These are phyloP conservation scores for Trichophyton mentagrophytes DNA, from an alignment of 2,329 filamentous ascomycete species.

Conservation along the genomic window DNA sequence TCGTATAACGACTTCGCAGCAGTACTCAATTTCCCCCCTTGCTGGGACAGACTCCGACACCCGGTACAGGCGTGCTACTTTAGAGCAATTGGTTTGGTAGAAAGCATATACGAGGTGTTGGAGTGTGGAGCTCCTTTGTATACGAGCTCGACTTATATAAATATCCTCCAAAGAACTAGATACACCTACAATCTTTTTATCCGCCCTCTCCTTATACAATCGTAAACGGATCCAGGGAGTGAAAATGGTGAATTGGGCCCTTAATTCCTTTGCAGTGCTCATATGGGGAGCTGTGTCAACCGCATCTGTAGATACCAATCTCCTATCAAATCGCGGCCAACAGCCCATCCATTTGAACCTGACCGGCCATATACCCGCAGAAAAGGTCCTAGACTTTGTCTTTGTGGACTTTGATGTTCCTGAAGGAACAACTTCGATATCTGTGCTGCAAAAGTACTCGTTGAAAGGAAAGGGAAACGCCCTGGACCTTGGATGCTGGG, in stretches of 20 bases:
- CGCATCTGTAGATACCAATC: not conserved
- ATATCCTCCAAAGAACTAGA: too few species aligned
- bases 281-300: not conserved
- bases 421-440: slow-evolving; percentile 14
- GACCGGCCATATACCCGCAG: slow-evolving; percentile 14
- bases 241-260: not conserved
- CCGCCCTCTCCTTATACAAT: too few species aligned
- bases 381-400: slow-evolving; percentile 16
- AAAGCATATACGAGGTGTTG: too few species aligned
- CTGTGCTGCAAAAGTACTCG: slow-evolving; percentile 15
- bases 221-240: too few species aligned
- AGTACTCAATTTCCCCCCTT: too few species aligned
- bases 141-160: too few species aligned
- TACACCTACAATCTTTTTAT: too few species aligned
- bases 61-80: too few species aligned
- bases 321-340: not conserved
- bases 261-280: not conserved
- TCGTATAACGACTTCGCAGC: too few species aligned
- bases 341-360: slow-evolving; percentile 11
- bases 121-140: too few species aligned
- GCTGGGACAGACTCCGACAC: too few species aligned
- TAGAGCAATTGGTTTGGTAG: too few species aligned
- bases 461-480: slow-evolving; percentile 13
- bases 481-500: slow-evolving; percentile 16
- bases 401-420: slow-evolving; percentile 16